Evolutionary conservation across 2,329 filamentous ascomycete genomes (phyloP), one percentile per base, ranked within the genome.

Genomic region (Scytalidium sp.): DNA sequence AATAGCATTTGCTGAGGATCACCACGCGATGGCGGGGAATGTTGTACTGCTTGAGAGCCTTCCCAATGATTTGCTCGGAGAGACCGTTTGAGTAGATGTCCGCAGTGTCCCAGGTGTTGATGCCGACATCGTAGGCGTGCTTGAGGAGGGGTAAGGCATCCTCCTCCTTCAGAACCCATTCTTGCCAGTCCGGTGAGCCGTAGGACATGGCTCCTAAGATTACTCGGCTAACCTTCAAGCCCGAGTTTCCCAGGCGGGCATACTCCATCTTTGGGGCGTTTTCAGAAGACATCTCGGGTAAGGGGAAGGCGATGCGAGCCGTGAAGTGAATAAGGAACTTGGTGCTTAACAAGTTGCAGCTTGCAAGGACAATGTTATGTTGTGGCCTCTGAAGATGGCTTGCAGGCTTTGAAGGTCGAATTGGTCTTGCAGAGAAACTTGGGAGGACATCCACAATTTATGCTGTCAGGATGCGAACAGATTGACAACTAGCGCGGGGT

Each of bases 21-120:
- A 87, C 78, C 43, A 89, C 70, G 54, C 82, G 82, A 53, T 77
- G 69, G 27, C 85, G 79, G 1, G 85, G 84, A 58, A 89, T 87
- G 40, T 75, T 70, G 72, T 81, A 87, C 51, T 81, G 71, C 60
- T 80, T 80, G 50, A 89, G 68, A 2, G 85, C 78, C 56, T 79
- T 80, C 54, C 71, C 77, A 36, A 79, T 70, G 41, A 80, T 72
- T 43, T 67, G 64, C 56, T 81, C 76, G 3, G 75, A 78, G 1
- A 62, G 65, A 19, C 79, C 79, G 51, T 80, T 80, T 46, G 75
- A 79, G 64, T 83, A 83, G 7, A 73, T 25, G 22, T 59, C 50
- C 3, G 57, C 77, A 65, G 58, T 69, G 56, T 76, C 73, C 72
- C 70, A 78, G n/a, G n/a, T n/a, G n/a, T n/a, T n/a, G n/a, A n/a